These are phyloP conservation scores for Mucor indicus DNA, from an alignment of 371 early-diverging fungal genomes.

Conservation along the genomic window DNA sequence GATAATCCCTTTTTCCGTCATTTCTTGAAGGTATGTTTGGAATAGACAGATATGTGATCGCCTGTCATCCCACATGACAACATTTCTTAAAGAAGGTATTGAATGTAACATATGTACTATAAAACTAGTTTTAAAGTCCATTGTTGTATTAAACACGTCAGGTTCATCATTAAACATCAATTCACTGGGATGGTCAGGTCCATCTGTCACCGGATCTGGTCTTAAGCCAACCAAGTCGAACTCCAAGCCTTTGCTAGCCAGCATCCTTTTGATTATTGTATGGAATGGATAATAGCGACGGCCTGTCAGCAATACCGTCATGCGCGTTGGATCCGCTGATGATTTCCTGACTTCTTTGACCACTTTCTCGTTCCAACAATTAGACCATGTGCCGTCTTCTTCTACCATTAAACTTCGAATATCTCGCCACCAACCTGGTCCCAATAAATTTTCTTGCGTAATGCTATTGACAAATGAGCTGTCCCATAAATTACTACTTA, in stretches of 20 bases:
- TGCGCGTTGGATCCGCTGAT: slow-evolving; percentile 22
- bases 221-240: slow-evolving; percentile 48
- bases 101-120: slow-evolving; percentile 31
- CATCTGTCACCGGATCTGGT: slow-evolving; percentile 23
- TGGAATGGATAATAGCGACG: slow-evolving; percentile 44
- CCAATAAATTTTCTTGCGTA: slow-evolving; percentile 46
- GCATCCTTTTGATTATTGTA: slow-evolving; percentile 18
- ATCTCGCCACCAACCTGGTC: slow-evolving; percentile 67
- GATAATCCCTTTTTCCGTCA: slow-evolving; percentile 16
- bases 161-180: slow-evolving; percentile 1
- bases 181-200: not conserved
- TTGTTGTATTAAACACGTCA: slow-evolving; percentile 28
- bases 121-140: slow-evolving; percentile 50
- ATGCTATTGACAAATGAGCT: slow-evolving; percentile 43
- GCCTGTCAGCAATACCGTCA: slow-evolving; percentile 49
- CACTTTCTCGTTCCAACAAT: slow-evolving; percentile 21
- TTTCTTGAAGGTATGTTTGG: slow-evolving; percentile 31
- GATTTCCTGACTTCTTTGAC: slow-evolving; percentile 14
- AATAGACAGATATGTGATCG: slow-evolving; percentile 41
- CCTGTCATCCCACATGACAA: slow-evolving; percentile 66
- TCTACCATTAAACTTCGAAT: slow-evolving; percentile 13
- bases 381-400: slow-evolving; percentile 8
- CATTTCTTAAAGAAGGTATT: slow-evolving; percentile 27
- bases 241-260: slow-evolving; percentile 21
- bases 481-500: slow-evolving; percentile 73